Percentiles rank a stretch among this genome's conserved stretches.
Conservation (phyloP, 805 yeast species). For the Hagleromyces aurorensis region DNA sequence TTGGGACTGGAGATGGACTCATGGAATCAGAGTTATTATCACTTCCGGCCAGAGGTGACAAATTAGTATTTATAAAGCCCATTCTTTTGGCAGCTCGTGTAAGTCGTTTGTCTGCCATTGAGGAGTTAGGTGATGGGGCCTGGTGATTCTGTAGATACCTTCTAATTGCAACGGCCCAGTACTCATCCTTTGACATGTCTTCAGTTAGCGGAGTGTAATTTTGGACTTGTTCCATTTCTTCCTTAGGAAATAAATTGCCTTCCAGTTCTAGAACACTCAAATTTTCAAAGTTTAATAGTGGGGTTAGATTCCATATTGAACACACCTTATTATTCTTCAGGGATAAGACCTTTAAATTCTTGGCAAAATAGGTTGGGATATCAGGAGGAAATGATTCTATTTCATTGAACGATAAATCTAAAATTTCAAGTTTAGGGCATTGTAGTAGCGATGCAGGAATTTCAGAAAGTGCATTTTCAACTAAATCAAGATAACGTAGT, state of each 20-base stretch:
- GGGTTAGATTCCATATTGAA: slow-evolving; percentile 40
- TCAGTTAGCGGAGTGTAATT: slow-evolving; percentile 31
- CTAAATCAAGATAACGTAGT: slow-evolving; percentile 57
- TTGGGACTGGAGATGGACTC: slow-evolving; percentile 8
- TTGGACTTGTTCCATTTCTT: slow-evolving; percentile 40
- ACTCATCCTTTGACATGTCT: slow-evolving; percentile 34
- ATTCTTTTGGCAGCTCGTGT: slow-evolving; percentile 66
- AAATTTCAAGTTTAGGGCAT: slow-evolving; percentile 44
- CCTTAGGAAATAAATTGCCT: slow-evolving; percentile 47
- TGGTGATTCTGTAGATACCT: slow-evolving; percentile 21
- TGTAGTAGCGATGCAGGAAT: slow-evolving; percentile 42
- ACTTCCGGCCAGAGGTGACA: slow-evolving; percentile 10
- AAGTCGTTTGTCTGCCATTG: slow-evolving; percentile 8
- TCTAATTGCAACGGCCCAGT: slow-evolving; percentile 28
- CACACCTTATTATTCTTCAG: slow-evolving; percentile 50
- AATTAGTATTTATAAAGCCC: slow-evolving; percentile 48
- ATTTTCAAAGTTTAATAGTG: slow-evolving; percentile 43
- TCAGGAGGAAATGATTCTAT: slow-evolving; percentile 42
- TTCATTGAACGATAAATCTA: slow-evolving; percentile 56
- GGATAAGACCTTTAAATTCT: slow-evolving; percentile 48
- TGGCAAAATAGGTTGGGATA: slow-evolving; percentile 32
- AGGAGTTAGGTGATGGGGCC: slow-evolving; percentile 12
- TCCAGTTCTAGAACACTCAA: slow-evolving; percentile 53
- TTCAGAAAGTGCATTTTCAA: slow-evolving; percentile 45
- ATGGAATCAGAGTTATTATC: slow-evolving; percentile 5